Base-by-base conservation (phyloP, 805 yeast genomes). In the Torulaspora indica region DNA sequence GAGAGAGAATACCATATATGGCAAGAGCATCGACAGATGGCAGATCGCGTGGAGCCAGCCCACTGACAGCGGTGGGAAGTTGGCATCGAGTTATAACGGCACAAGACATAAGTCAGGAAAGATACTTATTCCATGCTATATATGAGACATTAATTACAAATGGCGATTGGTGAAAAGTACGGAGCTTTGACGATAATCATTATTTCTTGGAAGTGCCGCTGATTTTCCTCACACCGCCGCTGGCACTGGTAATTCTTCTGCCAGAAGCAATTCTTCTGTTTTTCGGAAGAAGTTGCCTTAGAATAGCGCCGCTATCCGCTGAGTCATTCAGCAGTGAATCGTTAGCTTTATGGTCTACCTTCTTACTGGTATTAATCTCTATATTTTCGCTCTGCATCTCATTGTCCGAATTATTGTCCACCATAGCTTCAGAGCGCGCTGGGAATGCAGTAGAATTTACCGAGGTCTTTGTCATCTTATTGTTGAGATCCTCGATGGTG, bases 41-140 rank as follows among this genome's bases (percentile, higher is more conserved):
- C 72, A 77, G 46, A 58, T 83, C 14, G 85, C 80, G 1, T 83
- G 86, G 77, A 79, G 86, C 35, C 91, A 83, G 58, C 89, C 90
- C 0, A 78, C 85, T 46, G 75, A 71, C 39, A 71, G 74, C 45
- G 91, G 91, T 0, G 78, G 79, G 1, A 70, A 72, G 45, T 67
- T 82, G 25, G 87, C 89, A 0, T 60, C 59, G 27, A 63, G 57
- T 24, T 82, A 77, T 55, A 80, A 78, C 55, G 79, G 82, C 0
- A 76, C 74, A 1, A 60, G 45, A 22, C 87, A 82, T 56, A 56
- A 53, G 25, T 61, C 66, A 8, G 67, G 67, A 4, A 58, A 60
- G 50, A 35, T 58, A 6, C 45, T 63, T 22, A 43, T 63, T 29
- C 68, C 67, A 1, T 61, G 66, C 37, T 64, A 63, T 39, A 53